A percentile compares a stretch with the other conserved stretches of the same genome.
phyloP scores from a whole-genome alignment of 495 filamentous ascomycete species.

The Staphylotrichum longicolle region DNA sequence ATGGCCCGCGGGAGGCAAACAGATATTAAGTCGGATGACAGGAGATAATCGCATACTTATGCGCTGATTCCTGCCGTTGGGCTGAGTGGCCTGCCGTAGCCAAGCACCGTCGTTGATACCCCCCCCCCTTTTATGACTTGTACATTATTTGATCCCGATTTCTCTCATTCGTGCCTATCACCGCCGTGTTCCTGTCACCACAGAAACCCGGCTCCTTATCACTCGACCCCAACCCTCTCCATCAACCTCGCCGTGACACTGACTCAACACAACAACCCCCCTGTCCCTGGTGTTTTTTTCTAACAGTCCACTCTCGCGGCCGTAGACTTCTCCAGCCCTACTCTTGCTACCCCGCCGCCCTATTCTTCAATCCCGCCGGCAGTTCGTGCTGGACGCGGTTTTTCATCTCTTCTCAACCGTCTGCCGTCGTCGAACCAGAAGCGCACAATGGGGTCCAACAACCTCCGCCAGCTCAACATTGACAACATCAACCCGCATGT shows the following conservation, averaged over 20 bases:
- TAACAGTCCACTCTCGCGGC: conserved; percentile 20
- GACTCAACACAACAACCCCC: conserved; percentile 10
- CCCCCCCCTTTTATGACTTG: background rate
- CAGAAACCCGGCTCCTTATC: too few species aligned
- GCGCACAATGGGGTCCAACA: conserved; percentile 36
- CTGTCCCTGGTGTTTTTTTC: conserved; percentile 16
- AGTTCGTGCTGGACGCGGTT: conserved; percentile 4
- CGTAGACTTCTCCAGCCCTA: conserved; percentile 21
- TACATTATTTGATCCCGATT: too few species aligned
- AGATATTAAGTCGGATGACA: conserved; percentile 17
- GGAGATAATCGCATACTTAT: conserved; percentile 18
- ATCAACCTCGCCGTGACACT: conserved; percentile 3
- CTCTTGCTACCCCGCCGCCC: conserved; percentile 25
- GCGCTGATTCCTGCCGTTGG: conserved; percentile 17
- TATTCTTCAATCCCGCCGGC: conserved; percentile 23
- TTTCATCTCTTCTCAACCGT: conserved; percentile 6
- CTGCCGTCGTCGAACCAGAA: conserved; percentile 23
- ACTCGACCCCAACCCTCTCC: background rate
- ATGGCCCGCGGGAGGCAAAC: conserved; percentile 13
- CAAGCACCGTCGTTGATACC: background rate
- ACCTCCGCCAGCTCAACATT: conserved; percentile 61
- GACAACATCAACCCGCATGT: conserved; percentile 92
- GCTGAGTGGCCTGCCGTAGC: background rate
- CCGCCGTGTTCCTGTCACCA: too few species aligned
- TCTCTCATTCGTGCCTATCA: too few species aligned